These are phyloP conservation scores for Brassica cretica DNA, from an alignment of 345 rosid genomes.

Conservation along the genomic window DNA sequence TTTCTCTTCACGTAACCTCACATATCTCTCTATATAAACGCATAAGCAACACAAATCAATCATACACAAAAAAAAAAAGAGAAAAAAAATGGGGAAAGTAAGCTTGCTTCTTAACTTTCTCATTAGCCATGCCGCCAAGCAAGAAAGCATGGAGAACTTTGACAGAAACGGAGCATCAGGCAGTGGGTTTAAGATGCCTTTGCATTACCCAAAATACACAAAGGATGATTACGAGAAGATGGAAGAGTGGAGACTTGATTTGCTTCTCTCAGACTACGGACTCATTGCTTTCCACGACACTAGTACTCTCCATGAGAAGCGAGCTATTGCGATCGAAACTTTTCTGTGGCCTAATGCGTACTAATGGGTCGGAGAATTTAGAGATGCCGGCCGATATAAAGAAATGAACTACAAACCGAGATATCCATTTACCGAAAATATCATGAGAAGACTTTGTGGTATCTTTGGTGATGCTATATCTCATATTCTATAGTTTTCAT, in stretches of 20 bases:
- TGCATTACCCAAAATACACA: conserved; percentile 67
- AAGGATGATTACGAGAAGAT: conserved; percentile 63
- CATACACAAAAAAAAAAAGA: neutral
- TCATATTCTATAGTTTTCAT: neutral
- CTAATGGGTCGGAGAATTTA: neutral
- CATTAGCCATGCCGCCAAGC: conserved; percentile 36
- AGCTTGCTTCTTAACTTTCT: conserved; percentile 54
- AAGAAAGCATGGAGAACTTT: conserved; percentile 21
- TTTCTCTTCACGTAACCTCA: conserved; percentile 16
- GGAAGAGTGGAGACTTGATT: conserved; percentile 67
- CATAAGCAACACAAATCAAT: conserved; percentile 9
- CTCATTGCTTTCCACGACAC: conserved; percentile 38
- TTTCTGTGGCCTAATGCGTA: conserved; percentile 58
- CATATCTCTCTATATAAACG: neutral
- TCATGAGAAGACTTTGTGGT: neutral
- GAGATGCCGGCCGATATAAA: neutral
- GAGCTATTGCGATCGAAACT: conserved; percentile 57
- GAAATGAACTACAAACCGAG: neutral
- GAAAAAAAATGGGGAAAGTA: conserved; percentile 32
- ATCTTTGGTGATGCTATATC: neutral
- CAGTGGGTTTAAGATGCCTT: conserved; percentile 58
- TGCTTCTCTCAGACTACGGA: conserved; percentile 61
- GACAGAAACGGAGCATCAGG: conserved; percentile 10
- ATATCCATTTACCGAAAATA: neutral
- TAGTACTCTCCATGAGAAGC: conserved; percentile 48